Base-by-base conservation (phyloP, 169 alveolate species). In the Toxoplasma gondii region DNA sequence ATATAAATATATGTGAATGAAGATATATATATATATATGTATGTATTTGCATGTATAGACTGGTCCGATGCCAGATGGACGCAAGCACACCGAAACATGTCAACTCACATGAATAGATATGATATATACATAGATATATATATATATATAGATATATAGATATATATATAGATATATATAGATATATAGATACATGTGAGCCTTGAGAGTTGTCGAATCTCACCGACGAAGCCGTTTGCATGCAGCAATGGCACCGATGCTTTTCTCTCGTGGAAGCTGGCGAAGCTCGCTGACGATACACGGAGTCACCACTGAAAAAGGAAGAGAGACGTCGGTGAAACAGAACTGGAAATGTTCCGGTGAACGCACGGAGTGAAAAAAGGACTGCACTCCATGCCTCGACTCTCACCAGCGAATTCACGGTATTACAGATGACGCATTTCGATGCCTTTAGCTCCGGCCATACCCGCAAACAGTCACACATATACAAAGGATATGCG, bases 261-360 rank as follows among this genome's bases (percentile, higher is more conserved):
- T 43, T 67, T 41, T 82, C 67, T 82, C 90, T 19, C 53, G 53
- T 5, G 90, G 90, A 34, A 82, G 90, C 90, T 82, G 90, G 39
- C 90, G 90, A 41, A 82, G 64, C 36, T 82, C 90, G 67, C 19
- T 36, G 19, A 82, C 90, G 90, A 82, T 43, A 67, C 90, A 82
- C 69, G 90, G 90, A 24, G 90, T 82, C 29, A 82, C 69, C 69
- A 82, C 90, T 82, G 90, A 12, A 41, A 67, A 82, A 34, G 88
- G 45, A 16, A 80, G 45, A 31, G 34, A 12, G 34, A 22, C 88
- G 17, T 34, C 16, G 31, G 38, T 64, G 78, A 64, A 64, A 64
- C 82, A 69, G 82, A 29, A 34, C 34, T 7, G 58, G 58, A 49
- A 49, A n/a, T n/a, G 58, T 7, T 12, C 58, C 58, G 12, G 58